phyloP scores from a whole-genome alignment of 805 yeast species.

The Naumovozyma baii region DNA sequence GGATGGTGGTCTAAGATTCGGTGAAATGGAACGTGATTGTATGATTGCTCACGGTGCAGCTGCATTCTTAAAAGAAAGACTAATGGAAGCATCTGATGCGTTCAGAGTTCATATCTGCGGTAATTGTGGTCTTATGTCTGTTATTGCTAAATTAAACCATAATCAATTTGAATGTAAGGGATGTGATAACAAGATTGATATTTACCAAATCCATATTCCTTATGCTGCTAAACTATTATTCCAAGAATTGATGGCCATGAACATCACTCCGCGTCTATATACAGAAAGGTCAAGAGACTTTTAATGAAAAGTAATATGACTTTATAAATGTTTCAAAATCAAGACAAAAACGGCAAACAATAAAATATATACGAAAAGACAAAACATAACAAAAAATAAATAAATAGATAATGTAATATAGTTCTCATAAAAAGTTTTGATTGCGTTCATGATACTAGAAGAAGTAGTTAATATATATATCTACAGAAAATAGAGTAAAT shows the following conservation, averaged over 20 bases:
- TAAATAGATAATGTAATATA: conserved; percentile 5
- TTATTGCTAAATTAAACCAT: conserved; percentile 93
- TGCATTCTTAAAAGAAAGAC: conserved; percentile 90
- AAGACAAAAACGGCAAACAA: not conserved
- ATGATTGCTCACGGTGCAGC: conserved; percentile 99
- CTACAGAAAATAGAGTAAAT: not conserved
- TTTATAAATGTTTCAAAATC: not conserved
- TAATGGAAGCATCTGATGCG: conserved; percentile 99
- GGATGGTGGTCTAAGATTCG: conserved; percentile 98
- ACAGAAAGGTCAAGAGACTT: conserved; percentile 64
- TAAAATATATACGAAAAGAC: not conserved
- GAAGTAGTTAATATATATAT: too few species aligned
- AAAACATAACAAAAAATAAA: not conserved
- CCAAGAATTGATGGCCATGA: conserved; percentile 99
- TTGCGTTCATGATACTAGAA: too few species aligned
- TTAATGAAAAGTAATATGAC: conserved; percentile 6
- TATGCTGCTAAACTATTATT: conserved; percentile 95
- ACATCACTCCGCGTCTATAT: conserved; percentile 91
- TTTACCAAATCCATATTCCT: conserved; percentile 94
- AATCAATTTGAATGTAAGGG: conserved; percentile 97
- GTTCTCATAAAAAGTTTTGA: not conserved
- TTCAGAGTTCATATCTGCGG: conserved; percentile 98
- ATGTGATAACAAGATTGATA: conserved; percentile 96
- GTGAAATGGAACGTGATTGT: conserved; percentile 99
- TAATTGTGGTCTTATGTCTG: conserved; percentile 96